Evolutionary conservation across 352 stramenopile species (phyloP).

Genomic region (Phytopythium oedochilum): DNA sequence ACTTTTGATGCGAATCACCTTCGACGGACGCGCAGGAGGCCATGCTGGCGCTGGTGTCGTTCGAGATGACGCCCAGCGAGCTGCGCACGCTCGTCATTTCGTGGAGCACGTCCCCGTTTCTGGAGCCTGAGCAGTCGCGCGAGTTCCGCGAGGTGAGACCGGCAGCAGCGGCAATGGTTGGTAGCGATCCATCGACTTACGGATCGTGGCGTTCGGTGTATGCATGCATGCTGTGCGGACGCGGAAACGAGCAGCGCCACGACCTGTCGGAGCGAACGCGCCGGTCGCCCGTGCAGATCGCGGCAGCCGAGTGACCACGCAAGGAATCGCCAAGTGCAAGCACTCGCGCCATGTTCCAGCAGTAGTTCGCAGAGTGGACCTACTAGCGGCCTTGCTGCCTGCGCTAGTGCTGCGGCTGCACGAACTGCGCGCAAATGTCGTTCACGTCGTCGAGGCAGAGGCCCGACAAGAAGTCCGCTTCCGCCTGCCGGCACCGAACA

Average conservation of each 20-base stretch:
- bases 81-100: conserved; percentile 77
- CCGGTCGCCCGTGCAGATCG: not conserved
- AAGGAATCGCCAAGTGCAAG: conserved; percentile 6
- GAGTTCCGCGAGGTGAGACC: conserved; percentile 44
- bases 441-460: conserved; percentile 66
- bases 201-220: not conserved
- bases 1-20: not conserved
- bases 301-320: not conserved
- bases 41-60: conserved; percentile 58
- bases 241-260: conserved; percentile 18
- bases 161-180: too few species aligned
- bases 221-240: not conserved
- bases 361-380: too few species aligned
- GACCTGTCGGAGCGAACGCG: conserved; percentile 20
- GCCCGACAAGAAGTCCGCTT: conserved; percentile 48
- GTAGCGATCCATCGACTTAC: too few species aligned
- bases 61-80: conserved; percentile 63
- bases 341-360: not conserved
- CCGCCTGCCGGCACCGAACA: conserved; percentile 20
- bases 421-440: conserved; percentile 69
- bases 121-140: conserved; percentile 41
- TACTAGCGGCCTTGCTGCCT: too few species aligned
- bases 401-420: conserved; percentile 17
- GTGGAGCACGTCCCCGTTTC: conserved; percentile 77
- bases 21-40: conserved; percentile 39